phyloP scores from a whole-genome alignment of 352 stramenopile species.

The Phytophthora tentaculata region DNA sequence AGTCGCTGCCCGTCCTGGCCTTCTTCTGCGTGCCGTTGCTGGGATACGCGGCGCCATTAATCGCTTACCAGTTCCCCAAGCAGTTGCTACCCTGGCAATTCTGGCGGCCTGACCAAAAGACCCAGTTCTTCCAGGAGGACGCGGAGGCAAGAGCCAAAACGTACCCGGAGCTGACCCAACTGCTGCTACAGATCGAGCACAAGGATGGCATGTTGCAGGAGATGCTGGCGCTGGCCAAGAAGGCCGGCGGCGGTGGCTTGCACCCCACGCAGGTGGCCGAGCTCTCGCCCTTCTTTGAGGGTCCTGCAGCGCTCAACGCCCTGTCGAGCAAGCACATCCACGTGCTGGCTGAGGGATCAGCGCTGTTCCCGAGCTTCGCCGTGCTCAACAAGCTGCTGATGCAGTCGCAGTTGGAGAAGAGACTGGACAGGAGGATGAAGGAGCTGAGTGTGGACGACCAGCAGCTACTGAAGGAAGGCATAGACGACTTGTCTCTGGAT shows the following conservation, averaged over 20 bases:
- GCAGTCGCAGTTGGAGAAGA: constrained; percentile 44
- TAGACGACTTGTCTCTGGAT: constrained; percentile 74
- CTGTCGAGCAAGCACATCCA: constrained; percentile 63
- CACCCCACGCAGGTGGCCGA: constrained; percentile 64
- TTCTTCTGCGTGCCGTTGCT: constrained; percentile 79
- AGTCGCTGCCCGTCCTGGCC: constrained; percentile 76
- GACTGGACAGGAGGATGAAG: constrained; percentile 59
- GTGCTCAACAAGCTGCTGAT: constrained; percentile 57
- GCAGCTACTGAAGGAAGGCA: constrained; percentile 69
- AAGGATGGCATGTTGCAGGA: constrained; percentile 58
- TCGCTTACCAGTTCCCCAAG: constrained; percentile 89
- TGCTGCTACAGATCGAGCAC: constrained; percentile 70
- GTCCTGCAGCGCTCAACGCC: constrained; percentile 48
- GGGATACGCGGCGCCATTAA: constrained; percentile 74
- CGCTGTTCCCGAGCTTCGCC: constrained; percentile 67
- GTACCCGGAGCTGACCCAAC: constrained; percentile 63
- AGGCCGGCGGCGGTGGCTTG: constrained; percentile 27
- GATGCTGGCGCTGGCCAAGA: constrained; percentile 45
- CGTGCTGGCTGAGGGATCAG: constrained; percentile 55
- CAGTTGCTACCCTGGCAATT: constrained; percentile 87
- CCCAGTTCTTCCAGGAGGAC: constrained; percentile 81
- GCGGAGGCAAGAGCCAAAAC: constrained; percentile 53
- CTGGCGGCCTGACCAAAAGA: constrained; percentile 84
- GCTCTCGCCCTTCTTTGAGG: constrained; percentile 72
- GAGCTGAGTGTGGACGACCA: constrained; percentile 79